phyloP scores from a whole-genome alignment of 2,329 filamentous ascomycete genomes.

The Sphaerulina vaccinii region DNA sequence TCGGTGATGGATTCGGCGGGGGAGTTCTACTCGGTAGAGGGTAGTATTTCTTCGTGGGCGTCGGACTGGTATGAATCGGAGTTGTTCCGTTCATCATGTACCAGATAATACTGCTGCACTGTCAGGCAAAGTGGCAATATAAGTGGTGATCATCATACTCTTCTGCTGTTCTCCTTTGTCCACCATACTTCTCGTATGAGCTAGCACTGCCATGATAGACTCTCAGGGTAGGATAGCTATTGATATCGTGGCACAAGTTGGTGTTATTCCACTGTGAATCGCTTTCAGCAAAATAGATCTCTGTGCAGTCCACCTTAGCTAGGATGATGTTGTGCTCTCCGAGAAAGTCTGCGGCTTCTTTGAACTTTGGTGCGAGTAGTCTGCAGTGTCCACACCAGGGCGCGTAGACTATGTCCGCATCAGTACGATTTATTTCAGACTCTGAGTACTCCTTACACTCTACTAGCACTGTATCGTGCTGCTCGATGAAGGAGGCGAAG shows the following conservation, averaged over 20 bases:
- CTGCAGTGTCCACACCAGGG: slow-evolving; percentile 96
- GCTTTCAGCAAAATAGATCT: slow-evolving; percentile 59
- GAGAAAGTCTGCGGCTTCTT: slow-evolving; percentile 76
- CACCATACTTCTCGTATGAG: slow-evolving; percentile 1
- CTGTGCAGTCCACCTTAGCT: slow-evolving; percentile 91
- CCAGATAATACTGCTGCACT: slow-evolving; percentile 2
- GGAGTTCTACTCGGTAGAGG: neutral
- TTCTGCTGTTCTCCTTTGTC: slow-evolving; percentile 3
- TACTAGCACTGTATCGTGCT: slow-evolving; percentile 1
- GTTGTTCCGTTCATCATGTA: slow-evolving; percentile 11
- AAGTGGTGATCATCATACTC: neutral
- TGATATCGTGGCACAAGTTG: slow-evolving; percentile 5
- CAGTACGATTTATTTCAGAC: neutral
- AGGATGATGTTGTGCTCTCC: slow-evolving; percentile 71
- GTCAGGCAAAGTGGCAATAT: neutral
- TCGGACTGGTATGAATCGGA: neutral
- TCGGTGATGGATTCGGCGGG: slow-evolving; percentile 1
- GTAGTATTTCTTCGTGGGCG: neutral
- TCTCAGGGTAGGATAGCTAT: slow-evolving; percentile 1
- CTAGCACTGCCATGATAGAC: neutral
- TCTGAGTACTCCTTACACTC: neutral
- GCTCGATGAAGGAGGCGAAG: slow-evolving; percentile 3
- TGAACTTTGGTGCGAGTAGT: slow-evolving; percentile 89
- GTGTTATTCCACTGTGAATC: too few species aligned
- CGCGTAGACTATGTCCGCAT: neutral